Percentiles rank a stretch among this genome's conserved stretches.
Conservation (phyloP, 345 rosid species). For the Gossypium longicalyx region DNA sequence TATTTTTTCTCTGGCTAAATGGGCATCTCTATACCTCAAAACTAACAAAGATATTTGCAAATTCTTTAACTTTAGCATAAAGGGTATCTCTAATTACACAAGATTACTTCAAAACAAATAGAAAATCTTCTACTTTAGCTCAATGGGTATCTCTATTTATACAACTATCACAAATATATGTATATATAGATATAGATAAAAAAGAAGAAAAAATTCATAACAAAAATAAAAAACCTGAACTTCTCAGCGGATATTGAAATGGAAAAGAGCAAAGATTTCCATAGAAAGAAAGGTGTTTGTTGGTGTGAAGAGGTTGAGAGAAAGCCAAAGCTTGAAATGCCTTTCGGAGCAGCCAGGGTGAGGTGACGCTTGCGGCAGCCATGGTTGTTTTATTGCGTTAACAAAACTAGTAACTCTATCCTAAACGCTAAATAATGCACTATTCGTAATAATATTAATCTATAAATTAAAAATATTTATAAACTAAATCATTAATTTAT, state of each 20-base stretch:
- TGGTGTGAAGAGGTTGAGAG: constrained; percentile 27
- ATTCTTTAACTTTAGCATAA: neutral
- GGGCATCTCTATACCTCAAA: neutral
- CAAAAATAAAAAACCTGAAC: constrained; percentile 37
- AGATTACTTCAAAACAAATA: neutral
- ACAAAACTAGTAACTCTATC: neutral
- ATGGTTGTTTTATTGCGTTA: constrained; percentile 20
- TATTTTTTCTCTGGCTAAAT: neutral
- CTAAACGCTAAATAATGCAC: neutral
- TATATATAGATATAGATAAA: neutral
- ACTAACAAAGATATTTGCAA: neutral
- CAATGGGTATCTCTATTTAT: constrained; percentile 1
- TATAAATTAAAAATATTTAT: no score
- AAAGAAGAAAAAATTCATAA: constrained; percentile 4
- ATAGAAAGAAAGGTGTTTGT: constrained; percentile 21
- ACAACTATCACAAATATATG: neutral
- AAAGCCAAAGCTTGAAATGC: constrained; percentile 36
- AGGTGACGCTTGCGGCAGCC: constrained; percentile 37
- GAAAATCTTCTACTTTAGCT: neutral
- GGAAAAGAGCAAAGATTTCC: constrained; percentile 16
- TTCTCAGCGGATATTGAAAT: constrained; percentile 23
- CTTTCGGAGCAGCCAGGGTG: constrained; percentile 43
- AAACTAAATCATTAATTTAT: no score
- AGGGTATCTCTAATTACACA: neutral
- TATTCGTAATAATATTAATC: neutral